Evolutionary conservation across 2,329 filamentous ascomycete genomes (phyloP).

Genomic region (Sarocladium strictum): DNA sequence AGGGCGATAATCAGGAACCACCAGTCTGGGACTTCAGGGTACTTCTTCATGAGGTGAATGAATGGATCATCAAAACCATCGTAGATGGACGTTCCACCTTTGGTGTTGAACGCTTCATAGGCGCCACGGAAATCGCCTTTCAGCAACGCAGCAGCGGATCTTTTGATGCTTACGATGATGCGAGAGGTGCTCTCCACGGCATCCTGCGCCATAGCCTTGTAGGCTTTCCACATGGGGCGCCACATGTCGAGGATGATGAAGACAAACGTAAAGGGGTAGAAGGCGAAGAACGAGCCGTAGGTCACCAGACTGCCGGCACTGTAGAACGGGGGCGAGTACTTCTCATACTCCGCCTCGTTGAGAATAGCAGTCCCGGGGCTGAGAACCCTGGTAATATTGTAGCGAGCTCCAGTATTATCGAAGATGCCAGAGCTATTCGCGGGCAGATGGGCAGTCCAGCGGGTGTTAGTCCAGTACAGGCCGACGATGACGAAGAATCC

Average conservation of each 20-base stretch:
- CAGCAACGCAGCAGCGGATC: conserved; percentile 19
- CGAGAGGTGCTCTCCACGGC: conserved; percentile 9
- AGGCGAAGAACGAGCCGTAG: conserved; percentile 35
- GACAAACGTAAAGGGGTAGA: conserved; percentile 33
- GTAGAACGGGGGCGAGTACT: conserved; percentile 36
- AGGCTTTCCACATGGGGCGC: conserved; percentile 25
- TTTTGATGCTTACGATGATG: conserved; percentile 16
- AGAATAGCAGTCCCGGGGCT: conserved; percentile 27
- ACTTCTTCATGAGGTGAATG: conserved; percentile 34
- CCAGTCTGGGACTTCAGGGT: conserved; percentile 42
- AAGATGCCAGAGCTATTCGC: conserved; percentile 34
- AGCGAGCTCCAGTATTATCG: conserved; percentile 31
- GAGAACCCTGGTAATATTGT: conserved; percentile 31
- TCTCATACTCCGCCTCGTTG: conserved; percentile 29
- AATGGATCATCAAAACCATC: conserved; percentile 36
- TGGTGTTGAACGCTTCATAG: conserved; percentile 25
- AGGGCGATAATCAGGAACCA: conserved; percentile 26
- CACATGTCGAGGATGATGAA: conserved; percentile 28
- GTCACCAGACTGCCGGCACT: conserved; percentile 27
- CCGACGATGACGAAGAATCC: conserved; percentile 23
- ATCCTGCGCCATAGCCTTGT: conserved; percentile 19
- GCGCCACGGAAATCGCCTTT: conserved; percentile 28
- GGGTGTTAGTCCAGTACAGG: conserved; percentile 27
- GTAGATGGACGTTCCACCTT: conserved; percentile 32
- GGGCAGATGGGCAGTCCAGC: conserved; percentile 30